These are phyloP conservation scores for Alternaria arbusti DNA, from an alignment of 2,329 filamentous ascomycete species.

Conservation along the genomic window DNA sequence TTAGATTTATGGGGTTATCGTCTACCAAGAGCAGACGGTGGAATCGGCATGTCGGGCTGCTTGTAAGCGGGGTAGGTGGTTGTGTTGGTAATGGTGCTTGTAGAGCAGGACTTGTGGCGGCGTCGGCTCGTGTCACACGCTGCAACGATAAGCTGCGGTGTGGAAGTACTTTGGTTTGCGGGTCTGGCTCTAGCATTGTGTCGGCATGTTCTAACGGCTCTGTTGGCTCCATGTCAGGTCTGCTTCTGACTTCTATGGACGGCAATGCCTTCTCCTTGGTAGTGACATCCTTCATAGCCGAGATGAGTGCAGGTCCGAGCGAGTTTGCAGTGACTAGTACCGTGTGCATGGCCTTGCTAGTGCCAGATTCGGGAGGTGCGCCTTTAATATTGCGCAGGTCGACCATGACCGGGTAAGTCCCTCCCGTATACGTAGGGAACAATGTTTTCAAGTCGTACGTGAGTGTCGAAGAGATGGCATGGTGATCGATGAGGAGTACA, in stretches of 20 bases:
- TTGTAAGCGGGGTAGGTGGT: not conserved
- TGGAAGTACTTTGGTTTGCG: not conserved
- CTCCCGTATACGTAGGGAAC: not conserved
- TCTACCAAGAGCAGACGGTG: constrained; percentile 41
- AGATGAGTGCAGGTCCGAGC: not conserved
- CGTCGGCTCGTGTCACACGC: not conserved
- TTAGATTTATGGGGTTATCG: constrained; percentile 46
- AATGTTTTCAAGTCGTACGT: not conserved
- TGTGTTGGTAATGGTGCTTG: not conserved
- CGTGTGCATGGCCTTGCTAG: not conserved
- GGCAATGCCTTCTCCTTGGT: not conserved
- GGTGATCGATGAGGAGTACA: constrained; percentile 7
- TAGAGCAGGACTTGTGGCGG: not conserved
- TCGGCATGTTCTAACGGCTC: not conserved
- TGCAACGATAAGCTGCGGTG: not conserved
- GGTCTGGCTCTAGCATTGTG: not conserved
- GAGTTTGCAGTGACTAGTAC: constrained; percentile 3
- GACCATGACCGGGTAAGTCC: not conserved
- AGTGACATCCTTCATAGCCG: not conserved
- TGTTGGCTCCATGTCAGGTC: not conserved
- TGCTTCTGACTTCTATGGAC: not conserved
- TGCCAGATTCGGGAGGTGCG: not conserved
- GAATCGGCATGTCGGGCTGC: not conserved
- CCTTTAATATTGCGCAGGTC: not conserved
- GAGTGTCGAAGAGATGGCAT: not conserved